Base-by-base conservation (phyloP, 2,329 filamentous ascomycete genomes). In the Hawksworthiomyces lignivorus region DNA sequence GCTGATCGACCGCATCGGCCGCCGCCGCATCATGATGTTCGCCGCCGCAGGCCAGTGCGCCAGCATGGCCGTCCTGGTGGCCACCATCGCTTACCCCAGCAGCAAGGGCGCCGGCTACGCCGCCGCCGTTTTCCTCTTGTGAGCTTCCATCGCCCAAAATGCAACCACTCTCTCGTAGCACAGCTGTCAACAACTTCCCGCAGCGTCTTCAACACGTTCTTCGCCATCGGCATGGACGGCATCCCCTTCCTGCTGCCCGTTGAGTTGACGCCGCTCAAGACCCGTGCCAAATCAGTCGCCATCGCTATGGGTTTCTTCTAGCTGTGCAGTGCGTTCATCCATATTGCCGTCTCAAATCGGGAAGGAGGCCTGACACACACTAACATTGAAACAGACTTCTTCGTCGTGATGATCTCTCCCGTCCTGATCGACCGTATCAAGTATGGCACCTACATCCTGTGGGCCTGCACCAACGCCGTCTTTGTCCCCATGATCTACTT, bases 21-120 rank as follows among this genome's bases (percentile, higher is more conserved):
- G 82, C 39, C 80, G 81, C 51, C 79, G 80, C 64, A 65, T 86
- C 43, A 70, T 86, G 53, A 79, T 85, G 42, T 67, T 79, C 29
- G 82, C 81, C 52, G 79, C 72, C 26, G 61, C 79, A 27, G 82
- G 82, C 24, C 85, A 85, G 74, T 77, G 72, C 4, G 48, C 75
- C 9, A 84, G 80, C 64, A 86, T 86, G 80, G 64, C 85, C 45
- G 73, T 82, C 43, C 79, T 81, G 1, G 56, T 61, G 14, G 50
- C 61, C 20, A 58, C 62, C 17, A 58, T 48, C 5, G 24, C 24
- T 12, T 26, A 36, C 19, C 36, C 39, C 18, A 43, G 42, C 32
- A 38, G 31, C 27, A 7, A 32, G 12, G 21, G 19, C 3, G 82
- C 75, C 52, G 80, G 85, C 59, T 84, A 84, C 55, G 73, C 75